A percentile compares a stretch with the other conserved stretches of the same genome.
phyloP scores from a whole-genome alignment of 179 eudicot genomes.

The Carnegiea gigantea region DNA sequence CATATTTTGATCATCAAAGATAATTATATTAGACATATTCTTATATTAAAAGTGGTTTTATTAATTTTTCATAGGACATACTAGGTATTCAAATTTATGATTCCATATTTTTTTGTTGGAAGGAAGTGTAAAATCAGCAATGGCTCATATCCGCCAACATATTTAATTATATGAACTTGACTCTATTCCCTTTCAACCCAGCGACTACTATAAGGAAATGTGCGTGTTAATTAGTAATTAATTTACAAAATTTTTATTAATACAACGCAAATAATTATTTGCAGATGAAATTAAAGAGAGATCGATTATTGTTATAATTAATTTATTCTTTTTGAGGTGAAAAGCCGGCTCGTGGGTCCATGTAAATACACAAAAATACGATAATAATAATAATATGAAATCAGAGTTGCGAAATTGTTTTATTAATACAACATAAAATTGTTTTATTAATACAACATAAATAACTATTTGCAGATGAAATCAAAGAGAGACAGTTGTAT shows the following conservation, averaged over 20 bases:
- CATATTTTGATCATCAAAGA: no score
- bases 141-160: no score
- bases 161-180: no score
- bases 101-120: no score
- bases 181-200: no score
- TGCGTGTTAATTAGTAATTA: no score
- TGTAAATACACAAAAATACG: background rate
- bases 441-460: background rate
- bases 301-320: background rate
- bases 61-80: no score
- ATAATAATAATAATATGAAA: background rate
- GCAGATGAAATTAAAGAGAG: background rate
- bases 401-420: background rate
- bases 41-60: no score
- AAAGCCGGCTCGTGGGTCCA: background rate
- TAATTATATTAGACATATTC: no score
- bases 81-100: no score
- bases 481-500: background rate
- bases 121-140: no score
- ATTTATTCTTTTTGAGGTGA: background rate
- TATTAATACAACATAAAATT: background rate
- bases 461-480: background rate
- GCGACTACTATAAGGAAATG: no score
- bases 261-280: background rate
- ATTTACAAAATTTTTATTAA: background rate